phyloP scores from a whole-genome alignment of 371 early-diverging fungal species.

The Umbelopsis sp. region DNA sequence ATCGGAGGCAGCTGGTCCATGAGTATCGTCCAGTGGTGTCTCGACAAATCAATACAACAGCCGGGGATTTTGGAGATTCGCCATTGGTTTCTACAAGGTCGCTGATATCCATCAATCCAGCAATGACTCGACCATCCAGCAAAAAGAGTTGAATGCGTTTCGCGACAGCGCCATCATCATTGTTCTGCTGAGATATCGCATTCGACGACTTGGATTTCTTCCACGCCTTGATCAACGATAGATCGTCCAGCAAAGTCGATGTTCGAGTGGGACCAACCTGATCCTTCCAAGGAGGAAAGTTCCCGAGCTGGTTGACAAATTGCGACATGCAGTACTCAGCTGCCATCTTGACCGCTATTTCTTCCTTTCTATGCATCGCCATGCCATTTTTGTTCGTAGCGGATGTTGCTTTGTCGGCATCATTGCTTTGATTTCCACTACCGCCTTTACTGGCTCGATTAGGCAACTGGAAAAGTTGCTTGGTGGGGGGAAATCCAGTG shows the following conservation, averaged over 20 bases:
- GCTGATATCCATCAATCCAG: constrained; percentile 52
- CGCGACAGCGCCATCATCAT: neutral
- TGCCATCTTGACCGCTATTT: constrained; percentile 68
- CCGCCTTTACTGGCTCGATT: constrained; percentile 37
- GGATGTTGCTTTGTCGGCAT: constrained; percentile 10
- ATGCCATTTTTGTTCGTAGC: constrained; percentile 8
- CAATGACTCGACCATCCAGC: constrained; percentile 64
- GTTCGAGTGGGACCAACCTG: constrained; percentile 57
- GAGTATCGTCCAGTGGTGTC: constrained; percentile 75
- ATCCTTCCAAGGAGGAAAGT: constrained; percentile 65
- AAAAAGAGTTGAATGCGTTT: constrained; percentile 68
- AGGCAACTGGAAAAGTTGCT: constrained; percentile 50
- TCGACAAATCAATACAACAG: constrained; percentile 59
- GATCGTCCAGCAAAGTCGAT: constrained; percentile 63
- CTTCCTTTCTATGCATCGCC: constrained; percentile 39
- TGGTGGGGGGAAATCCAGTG: constrained; percentile 48
- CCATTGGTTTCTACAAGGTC: neutral
- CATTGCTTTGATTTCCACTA: constrained; percentile 16
- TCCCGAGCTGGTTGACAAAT: constrained; percentile 70
- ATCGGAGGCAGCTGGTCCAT: constrained; percentile 64
- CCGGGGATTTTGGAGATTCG: constrained; percentile 36
- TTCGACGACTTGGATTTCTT: constrained; percentile 26
- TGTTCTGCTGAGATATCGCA: constrained; percentile 18
- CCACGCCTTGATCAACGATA: constrained; percentile 33
- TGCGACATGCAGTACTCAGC: constrained; percentile 77